A percentile compares a stretch with the other conserved stretches of the same genome.
These are phyloP conservation scores for Xylaria arbuscula DNA, from an alignment of 2,329 filamentous ascomycete genomes.

Conservation along the genomic window DNA sequence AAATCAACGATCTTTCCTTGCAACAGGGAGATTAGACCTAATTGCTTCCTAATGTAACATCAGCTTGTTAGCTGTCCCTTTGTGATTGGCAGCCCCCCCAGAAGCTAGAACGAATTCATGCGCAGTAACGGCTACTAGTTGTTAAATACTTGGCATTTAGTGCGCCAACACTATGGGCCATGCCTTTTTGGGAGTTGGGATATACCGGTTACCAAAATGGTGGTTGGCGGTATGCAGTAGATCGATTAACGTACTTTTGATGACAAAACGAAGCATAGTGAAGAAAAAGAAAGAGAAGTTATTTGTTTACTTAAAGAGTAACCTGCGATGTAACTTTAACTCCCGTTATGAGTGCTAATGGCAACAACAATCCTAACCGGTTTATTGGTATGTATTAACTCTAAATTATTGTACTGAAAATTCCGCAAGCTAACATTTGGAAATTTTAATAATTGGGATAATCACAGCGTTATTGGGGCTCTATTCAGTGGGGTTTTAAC, in stretches of 20 bases:
- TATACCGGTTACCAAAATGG: background rate
- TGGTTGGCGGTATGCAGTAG: background rate
- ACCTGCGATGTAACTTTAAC: too few relatives aligned
- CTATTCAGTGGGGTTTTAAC: too few relatives aligned
- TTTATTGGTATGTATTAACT: too few relatives aligned
- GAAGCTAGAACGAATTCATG: background rate
- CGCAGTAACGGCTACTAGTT: background rate
- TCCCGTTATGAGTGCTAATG: too few relatives aligned
- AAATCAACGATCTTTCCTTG: conserved; percentile 1
- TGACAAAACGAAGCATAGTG: background rate
- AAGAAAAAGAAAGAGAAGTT: background rate
- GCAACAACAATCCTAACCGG: too few relatives aligned
- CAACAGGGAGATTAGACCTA: background rate
- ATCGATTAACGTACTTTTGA: background rate
- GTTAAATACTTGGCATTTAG: background rate
- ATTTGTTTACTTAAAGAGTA: background rate
- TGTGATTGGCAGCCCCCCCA: background rate
- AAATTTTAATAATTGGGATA: too few relatives aligned
- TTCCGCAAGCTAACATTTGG: too few relatives aligned
- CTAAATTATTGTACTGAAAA: too few relatives aligned
- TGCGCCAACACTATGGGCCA: background rate
- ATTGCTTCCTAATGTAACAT: background rate
- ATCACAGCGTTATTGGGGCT: too few relatives aligned
- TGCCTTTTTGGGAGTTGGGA: background rate
- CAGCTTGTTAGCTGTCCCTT: background rate